Base-by-base conservation (phyloP, 805 yeast species). In the Lipomyces chichibuensis region DNA sequence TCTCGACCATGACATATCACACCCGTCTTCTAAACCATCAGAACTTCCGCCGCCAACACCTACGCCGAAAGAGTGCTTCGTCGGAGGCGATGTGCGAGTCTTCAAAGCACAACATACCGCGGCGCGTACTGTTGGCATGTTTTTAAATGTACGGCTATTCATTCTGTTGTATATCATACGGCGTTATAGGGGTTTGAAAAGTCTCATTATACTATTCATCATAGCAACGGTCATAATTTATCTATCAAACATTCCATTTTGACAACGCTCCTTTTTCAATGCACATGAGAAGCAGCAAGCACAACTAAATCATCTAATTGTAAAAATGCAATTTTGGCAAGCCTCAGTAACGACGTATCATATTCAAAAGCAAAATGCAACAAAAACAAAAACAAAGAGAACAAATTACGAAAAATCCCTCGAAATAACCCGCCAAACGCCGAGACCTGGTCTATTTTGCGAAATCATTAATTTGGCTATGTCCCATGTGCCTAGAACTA, bases 361-460 rank as follows among this genome's bases (percentile, higher is more conserved):
- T 13, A 37, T 37, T 37, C 43, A 11, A 37, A 43, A 43, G 49
- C 49, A 43, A 17, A 43, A 6, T 8, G 23, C n/a, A n/a, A n/a
- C 43, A 11, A 37, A 43, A 43, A 23, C 49, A 43, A 17, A 43
- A 6, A 8, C 3, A 17, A 43, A n/a, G 8, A 8, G 3, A n/a
- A 17, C n/a, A 7, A 3, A 17, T 43, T 59, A 57, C 25, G 56
- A 11, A 17, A 20, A 37, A 13, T 57, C 54, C 27, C 66, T 51
- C 33, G 29, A 17, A n/a, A n/a, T 39, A 37, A 67, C 53, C 32
- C 54, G 33, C 71, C 71, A 67, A 33, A 69, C 70, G 14, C 71
- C 70, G 14, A 69, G 37, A 14, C 71, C 71, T n/a, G 71, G 71
- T 25, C 64, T 14, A 60, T 69, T 69, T 52, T 69, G 71, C 52